Evolutionary conservation across 108 stramenopile genomes (phyloP).

Genomic region (Mediolabrus comicus): DNA sequence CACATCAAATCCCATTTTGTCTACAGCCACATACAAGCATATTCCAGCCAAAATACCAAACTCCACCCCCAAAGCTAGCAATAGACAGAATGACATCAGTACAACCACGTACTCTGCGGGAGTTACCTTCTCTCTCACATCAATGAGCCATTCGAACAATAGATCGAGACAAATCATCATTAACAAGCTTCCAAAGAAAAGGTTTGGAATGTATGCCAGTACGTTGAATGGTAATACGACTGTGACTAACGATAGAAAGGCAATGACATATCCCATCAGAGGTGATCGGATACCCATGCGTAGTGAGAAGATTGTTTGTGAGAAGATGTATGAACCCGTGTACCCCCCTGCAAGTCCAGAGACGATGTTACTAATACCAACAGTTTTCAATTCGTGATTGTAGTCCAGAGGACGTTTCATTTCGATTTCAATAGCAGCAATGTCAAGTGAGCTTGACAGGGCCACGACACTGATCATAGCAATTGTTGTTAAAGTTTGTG

Average conservation of each 20-base stretch:
- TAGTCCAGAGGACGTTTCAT: conserved; percentile 90
- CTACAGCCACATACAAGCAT: conserved; percentile 36
- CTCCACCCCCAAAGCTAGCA: conserved; percentile 85
- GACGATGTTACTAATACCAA: conserved; percentile 89
- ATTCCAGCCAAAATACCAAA: conserved; percentile 86
- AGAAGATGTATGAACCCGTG: conserved; percentile 93
- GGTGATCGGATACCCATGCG: conserved; percentile 86
- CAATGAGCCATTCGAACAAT: conserved; percentile 94
- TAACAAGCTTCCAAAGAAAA: conserved; percentile 93
- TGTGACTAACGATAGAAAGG: conserved; percentile 54
- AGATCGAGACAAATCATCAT: conserved; percentile 92
- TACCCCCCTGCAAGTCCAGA: conserved; percentile 91
- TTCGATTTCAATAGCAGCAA: conserved; percentile 98
- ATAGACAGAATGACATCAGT: conserved; percentile 79
- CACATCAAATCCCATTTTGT: conserved; percentile 46
- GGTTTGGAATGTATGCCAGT: conserved; percentile 85
- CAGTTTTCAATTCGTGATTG: conserved; percentile 89
- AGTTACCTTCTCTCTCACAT: conserved; percentile 76
- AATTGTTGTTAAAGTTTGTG: conserved; percentile 57
- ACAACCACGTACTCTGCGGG: conserved; percentile 78
- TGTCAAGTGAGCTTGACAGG: conserved; percentile 91
- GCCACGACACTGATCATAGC: conserved; percentile 96
- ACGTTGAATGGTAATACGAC: conserved; percentile 79
- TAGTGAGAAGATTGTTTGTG: conserved; percentile 95
- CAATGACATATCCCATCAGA: conserved; percentile 76